Base-by-base conservation (phyloP, 176 grass and related monocot species). In the Puya raimondii region DNA sequence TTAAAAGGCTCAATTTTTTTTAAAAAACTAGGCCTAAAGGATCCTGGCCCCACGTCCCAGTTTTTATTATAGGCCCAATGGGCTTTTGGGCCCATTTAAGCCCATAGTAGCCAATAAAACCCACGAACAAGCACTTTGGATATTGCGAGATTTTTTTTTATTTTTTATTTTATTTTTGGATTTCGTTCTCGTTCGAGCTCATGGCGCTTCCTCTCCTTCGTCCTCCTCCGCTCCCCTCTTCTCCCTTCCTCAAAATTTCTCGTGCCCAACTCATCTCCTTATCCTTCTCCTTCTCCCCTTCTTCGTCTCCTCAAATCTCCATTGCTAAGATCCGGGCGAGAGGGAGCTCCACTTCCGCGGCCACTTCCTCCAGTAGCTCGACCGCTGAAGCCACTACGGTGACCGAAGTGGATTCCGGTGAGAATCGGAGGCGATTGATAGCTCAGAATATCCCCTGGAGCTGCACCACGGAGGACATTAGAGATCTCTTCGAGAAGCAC, bases 391-490 rank as follows among this genome's bases (percentile, higher is more conserved):
- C 79, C 1, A 29, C 47, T 78, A 64, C 65, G 16, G 22, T 66
- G 9, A 22, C 50, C 12, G 49, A 57, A 4, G 22, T 15, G 48
- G 72, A 56, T 50, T 48, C 29, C 17, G 18, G 63, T 2, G 49
- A 20, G 58, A 73, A 14, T 10, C 72, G 74, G 69, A 90, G 73
- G 72, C 84, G 89, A 59, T 74, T 97, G 67, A 81, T 92, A 29
- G 94, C 86, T 49, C 84, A 85, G 82, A 97, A 92, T 75, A 85
- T 97, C 74, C 94, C 94, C n/a, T 97, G 94, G 94, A 77, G 78
- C 73, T 84, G 20, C 80, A 90, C 80, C 16, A 63, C 80, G 11
- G 86, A 97, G 64, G 84, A 97, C 74, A 80, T 97, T 29, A 86
- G 77, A 48, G 77, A 76, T 20, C 84, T 97, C 50, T 97, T 97